Base-by-base conservation (phyloP, 2,329 filamentous ascomycete species). In the Scedosporium aurantiacum region DNA sequence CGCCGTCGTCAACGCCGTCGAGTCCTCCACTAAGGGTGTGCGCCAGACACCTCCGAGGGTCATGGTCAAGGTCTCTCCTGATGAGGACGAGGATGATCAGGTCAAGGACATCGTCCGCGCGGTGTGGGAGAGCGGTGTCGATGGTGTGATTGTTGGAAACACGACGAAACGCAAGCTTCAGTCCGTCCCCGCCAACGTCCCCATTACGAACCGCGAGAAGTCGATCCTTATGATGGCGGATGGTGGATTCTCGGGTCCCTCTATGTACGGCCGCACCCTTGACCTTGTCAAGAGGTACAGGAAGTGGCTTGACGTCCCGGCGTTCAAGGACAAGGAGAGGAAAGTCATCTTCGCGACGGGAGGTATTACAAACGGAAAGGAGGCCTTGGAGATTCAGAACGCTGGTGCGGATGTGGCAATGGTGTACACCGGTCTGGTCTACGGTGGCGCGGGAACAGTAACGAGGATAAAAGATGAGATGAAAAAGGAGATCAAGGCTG, bases 1-100 rank as follows among this genome's bases (percentile, higher is more conserved):
- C 8, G 89, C 90, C 0, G 93, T 97, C 0, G 93, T 97, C 1
- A 79, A 84, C 16, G 89, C 93, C 61, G 60, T 57, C n/a, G 32
- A 54, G 21, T 18, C 12, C 6, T 91, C 91, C 0, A 78, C 82
- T 66, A 78, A 79, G 64, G 82, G 88, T 12, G 79, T 88, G 28
- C 81, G 92, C 66, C 88, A 84, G 71, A 83, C 80, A 0, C 60
- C 52, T 2, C 60, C 90, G 90, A 85, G 80, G 62, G 90, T 99
- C 62, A 96, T 99, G 90, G 94, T 99, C 68, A 99, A 99, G 78
- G 93, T 99, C 21, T 96, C 90, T 63, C 94, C 94, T 0, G 94
- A 99, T 68, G 94, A 97, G 75, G 91, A 97, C 71, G 85, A 88
- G 21, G 86, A 91, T 60, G 79, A 85, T 61, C 91, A 99, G 71